These are phyloP conservation scores for Coemansia sp. DNA, from an alignment of 192 early-diverging fungal genomes.

Conservation along the genomic window DNA sequence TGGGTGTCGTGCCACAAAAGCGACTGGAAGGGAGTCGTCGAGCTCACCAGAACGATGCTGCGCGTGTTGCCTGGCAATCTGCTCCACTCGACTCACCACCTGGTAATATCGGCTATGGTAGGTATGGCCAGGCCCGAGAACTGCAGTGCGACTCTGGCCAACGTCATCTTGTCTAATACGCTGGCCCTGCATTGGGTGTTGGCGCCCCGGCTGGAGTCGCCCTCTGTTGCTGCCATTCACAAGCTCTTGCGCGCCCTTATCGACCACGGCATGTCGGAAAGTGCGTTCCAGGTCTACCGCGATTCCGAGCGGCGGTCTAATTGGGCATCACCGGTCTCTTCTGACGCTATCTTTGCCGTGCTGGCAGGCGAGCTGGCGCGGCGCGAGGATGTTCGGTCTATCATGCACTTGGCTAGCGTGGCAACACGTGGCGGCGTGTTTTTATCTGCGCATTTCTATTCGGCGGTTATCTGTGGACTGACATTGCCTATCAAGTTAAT, in stretches of 20 bases:
- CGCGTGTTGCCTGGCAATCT: not conserved
- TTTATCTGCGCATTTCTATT: constrained; percentile 18
- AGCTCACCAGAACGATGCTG: constrained; percentile 8
- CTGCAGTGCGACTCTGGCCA: not conserved
- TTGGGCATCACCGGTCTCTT: not conserved
- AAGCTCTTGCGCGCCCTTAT: constrained; percentile 17
- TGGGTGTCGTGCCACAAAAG: constrained; percentile 10
- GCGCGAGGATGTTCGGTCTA: constrained; percentile 14
- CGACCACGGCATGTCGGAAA: not conserved
- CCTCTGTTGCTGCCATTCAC: constrained; percentile 19
- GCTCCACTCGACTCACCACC: constrained; percentile 33
- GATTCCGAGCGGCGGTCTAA: constrained; percentile 12
- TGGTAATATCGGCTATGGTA: constrained; percentile 13
- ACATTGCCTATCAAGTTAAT: not conserved
- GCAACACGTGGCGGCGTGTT: not conserved
- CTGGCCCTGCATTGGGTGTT: constrained; percentile 22
- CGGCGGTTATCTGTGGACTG: constrained; percentile 33
- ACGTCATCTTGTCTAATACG: not conserved
- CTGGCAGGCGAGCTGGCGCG: constrained; percentile 22
- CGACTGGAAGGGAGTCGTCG: constrained; percentile 10
- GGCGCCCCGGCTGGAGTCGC: constrained; percentile 22
- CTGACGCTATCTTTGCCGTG: constrained; percentile 13
- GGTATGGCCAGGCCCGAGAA: not conserved
- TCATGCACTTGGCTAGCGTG: constrained; percentile 13
- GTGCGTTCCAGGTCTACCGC: constrained; percentile 21